Evolutionary conservation across 441 rosid species (phyloP), one percentile per base, ranked within the genome.

Genomic region (Geranium incanum): DNA sequence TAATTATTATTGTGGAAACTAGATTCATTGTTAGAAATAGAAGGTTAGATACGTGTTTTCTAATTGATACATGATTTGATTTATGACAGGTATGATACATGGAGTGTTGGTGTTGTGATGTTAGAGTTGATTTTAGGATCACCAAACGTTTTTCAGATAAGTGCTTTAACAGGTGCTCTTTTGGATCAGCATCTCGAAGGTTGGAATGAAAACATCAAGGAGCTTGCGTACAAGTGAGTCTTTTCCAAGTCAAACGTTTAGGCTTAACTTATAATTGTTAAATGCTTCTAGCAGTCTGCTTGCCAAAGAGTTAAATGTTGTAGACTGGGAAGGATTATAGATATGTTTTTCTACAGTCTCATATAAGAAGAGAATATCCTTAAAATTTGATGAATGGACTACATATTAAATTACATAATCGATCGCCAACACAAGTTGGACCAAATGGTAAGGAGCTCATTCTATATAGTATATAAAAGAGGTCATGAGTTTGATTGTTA

Each of bases 31-130:
- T 48, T 73, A 66, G 37, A 64, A 62, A 48, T 48, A 7, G 55
- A 48, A 39, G 0, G 39, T 21, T 74, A 33, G 39, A 57, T 3
- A 18, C 15, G 65, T 68, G 68, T 71, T 15, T 67, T 18, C 18
- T 16, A 18, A 19, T 21, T 71, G 64, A 19, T 21, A 21, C 19
- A 36, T 38, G 60, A 3, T 43, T 72, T 37, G 48, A 33, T 62
- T 65, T 67, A 73, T 76, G 74, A 77, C 81, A 92, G 97, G 81
- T 92, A 92, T 73, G 99, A 95, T 78, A 90, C 92, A 93, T 95
- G 99, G 99, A 88, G 99, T 69, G 94, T 92, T 73, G 97, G 97
- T 70, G 99, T 92, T 73, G 96, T 95, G 77, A 83, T 90, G 66
- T 84, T 95, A 83, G 97, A 95, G 86, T 77, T 95, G 87, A 86